Conservation (phyloP, 352 stramenopile genomes). For the Phytophthora palmivora region DNA sequence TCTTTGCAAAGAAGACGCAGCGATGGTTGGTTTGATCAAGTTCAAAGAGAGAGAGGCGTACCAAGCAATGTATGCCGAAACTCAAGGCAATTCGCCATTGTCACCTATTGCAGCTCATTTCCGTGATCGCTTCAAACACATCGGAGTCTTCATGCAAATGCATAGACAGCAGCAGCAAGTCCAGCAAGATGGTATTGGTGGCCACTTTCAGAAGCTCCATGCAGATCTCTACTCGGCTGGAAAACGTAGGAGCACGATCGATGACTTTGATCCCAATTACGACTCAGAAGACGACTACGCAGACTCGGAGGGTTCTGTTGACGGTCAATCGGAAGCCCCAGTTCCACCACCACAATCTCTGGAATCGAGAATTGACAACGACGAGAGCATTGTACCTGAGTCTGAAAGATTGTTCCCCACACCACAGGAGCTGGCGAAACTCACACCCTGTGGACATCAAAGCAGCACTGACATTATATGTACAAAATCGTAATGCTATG, state of each 20-base stretch:
- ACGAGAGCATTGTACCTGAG: slow-evolving; percentile 15
- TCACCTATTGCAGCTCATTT: slow-evolving; percentile 60
- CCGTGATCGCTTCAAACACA: slow-evolving; percentile 73
- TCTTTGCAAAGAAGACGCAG: slow-evolving; percentile 68
- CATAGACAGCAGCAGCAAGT: slow-evolving; percentile 38
- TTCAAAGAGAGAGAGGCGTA: slow-evolving; percentile 65
- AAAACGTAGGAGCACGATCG: slow-evolving; percentile 3
- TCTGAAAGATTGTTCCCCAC: slow-evolving; percentile 54
- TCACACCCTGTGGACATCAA: slow-evolving; percentile 73
- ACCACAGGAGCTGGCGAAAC: slow-evolving; percentile 53
- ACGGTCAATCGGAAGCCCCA: background rate
- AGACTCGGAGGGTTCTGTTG: slow-evolving; percentile 9
- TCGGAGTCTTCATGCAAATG: slow-evolving; percentile 54
- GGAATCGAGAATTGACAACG: slow-evolving; percentile 38
- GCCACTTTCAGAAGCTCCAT: slow-evolving; percentile 70
- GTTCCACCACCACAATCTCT: slow-evolving; percentile 33
- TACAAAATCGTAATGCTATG: slow-evolving; percentile 66
- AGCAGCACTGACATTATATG: slow-evolving; percentile 55
- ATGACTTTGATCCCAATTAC: slow-evolving; percentile 21
- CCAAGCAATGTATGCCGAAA: slow-evolving; percentile 40
- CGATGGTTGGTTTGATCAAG: slow-evolving; percentile 68
- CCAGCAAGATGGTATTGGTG: slow-evolving; percentile 59
- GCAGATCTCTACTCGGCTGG: slow-evolving; percentile 42
- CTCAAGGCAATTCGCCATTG: slow-evolving; percentile 49
- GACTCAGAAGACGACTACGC: slow-evolving; percentile 27